Evolutionary conservation across 2,329 filamentous ascomycete species (phyloP), one percentile per base, ranked within the genome.

Genomic region (Alternaria postmessia): DNA sequence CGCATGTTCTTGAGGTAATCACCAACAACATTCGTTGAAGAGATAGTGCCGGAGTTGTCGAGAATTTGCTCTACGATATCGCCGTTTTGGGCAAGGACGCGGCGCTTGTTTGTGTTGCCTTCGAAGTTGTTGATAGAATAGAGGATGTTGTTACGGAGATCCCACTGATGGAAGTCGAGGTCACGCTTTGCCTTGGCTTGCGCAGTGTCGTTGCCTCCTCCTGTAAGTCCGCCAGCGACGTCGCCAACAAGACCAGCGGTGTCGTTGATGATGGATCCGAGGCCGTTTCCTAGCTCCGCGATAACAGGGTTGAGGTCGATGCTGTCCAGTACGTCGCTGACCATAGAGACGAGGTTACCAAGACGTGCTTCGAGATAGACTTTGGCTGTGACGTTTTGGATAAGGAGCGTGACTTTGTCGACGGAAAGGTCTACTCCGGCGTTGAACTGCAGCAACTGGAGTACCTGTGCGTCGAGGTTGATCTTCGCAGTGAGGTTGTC

Each of bases 231-330:
- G 36, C 60, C 71, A 7, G 67, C 62, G 4, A 75, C 59, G 32
- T 70, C 67, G 42, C 66, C 70, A 38, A 78, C 62, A 4, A 76
- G 64, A 5, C 69, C 64, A 6, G 67, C 71, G 0, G 70, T 72
- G 30, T 71, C 62, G 71, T 84, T 82, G 64, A 86, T 79, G 57
- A 87, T 81, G 51, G 79, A 76, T 42, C 78, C 77, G 14, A 87
- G 73, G 22, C 80, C 80, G 44, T 84, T 78, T 24, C 85, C 85
- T 1, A 88, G 78, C 12, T 85, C 86, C 0, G 84, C 86, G 39
- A 88, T 78, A 59, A 88, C 78, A 32, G 87, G 87, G 68, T 89
- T 89, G 20, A 88, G 78, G 66, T 89, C 87, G 56, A 89, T 82
- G 28, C 84, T 86, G 56, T 81, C 78, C 22, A 89, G 80, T 4